Base-by-base conservation (phyloP, 441 rosid species). In the Gossypium davidsonii region DNA sequence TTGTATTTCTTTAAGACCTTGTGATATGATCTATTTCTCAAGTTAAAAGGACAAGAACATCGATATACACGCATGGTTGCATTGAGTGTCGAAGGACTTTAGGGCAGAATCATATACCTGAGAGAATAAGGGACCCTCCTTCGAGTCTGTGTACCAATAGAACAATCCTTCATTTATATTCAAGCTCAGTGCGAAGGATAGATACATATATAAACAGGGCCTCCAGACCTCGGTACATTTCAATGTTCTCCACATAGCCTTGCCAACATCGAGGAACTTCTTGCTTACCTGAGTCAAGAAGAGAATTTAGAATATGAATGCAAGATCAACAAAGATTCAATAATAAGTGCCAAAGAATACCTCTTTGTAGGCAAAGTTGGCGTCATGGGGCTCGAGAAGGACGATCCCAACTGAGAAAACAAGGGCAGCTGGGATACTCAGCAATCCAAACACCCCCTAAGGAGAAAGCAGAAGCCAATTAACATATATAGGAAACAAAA, bases 81-180 rank as follows among this genome's bases (percentile, higher is more conserved):
- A 10, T 42, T 42, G 48, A 42, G 14, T 42, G 48, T 42, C 15
- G 63, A 8, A 39, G 11, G 5, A 20, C 59, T 48, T n/a, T 15
- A 49, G 14, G 20, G 73, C 67, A 66, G 76, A 76, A 55, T 63
- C 28, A 48, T 12, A 25, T 83, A 91, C 98, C 98, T 96, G 90
- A 17, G 97, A 89, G 80, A 94, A 92, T 51, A 84, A 75, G 46
- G 98, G 98, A 1, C 99, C 99, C 7, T 49, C 88, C 67, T 88
- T 81, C 23, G 98, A 81, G 78, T 94, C 97, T 31, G 98, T 92
- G 74, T 83, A 91, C 98, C 99, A 94, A 70, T 88, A 92, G 83
- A 91, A 94, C 85, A 92, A 80, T 37, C 99, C 99, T 78, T 94
- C 98, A 2, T 84, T 86, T 68, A 93, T 87, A 78, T 93, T 85